These are phyloP conservation scores for Tetrapyrgos nigripes DNA, from an alignment of 1,284 basidiomycete genomes.

Conservation along the genomic window DNA sequence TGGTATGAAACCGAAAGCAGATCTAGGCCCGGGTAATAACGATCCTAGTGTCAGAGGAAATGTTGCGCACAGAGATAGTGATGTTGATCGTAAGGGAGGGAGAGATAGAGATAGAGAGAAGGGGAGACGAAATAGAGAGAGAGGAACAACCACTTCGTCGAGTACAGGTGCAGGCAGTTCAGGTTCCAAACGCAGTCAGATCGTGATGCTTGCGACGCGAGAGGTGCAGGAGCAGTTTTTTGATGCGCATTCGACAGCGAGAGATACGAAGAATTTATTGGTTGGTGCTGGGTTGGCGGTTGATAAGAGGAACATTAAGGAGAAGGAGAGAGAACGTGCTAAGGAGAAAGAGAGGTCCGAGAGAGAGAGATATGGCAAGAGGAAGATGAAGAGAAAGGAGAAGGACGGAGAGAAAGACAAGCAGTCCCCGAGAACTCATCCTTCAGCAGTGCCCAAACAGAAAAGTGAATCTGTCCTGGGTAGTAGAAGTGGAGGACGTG, in stretches of 20 bases:
- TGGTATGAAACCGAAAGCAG: not conserved
- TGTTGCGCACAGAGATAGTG: not conserved
- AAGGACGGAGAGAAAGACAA: not conserved
- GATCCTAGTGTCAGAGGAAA: not conserved
- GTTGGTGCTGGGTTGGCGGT: not conserved
- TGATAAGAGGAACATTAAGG: not conserved
- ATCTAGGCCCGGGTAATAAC: not conserved
- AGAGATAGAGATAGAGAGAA: not conserved
- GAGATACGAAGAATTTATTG: not conserved
- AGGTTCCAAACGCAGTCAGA: no score
- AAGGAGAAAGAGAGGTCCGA: no score
- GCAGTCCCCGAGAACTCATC: not conserved
- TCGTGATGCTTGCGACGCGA: constrained; percentile 10
- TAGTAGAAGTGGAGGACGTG: not conserved
- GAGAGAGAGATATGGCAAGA: no score
- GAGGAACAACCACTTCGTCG: not conserved
- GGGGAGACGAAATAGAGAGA: no score
- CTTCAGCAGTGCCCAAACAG: not conserved
- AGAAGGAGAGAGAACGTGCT: not conserved
- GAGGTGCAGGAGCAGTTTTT: constrained; percentile 8
- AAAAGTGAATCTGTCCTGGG: not conserved
- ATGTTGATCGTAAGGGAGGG: not conserved
- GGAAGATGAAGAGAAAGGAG: not conserved
- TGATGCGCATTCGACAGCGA: not conserved
- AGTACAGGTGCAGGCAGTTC: no score